These are phyloP conservation scores for Leishmania tarentolae DNA, from an alignment of 208 protist genomes.

Conservation along the genomic window DNA sequence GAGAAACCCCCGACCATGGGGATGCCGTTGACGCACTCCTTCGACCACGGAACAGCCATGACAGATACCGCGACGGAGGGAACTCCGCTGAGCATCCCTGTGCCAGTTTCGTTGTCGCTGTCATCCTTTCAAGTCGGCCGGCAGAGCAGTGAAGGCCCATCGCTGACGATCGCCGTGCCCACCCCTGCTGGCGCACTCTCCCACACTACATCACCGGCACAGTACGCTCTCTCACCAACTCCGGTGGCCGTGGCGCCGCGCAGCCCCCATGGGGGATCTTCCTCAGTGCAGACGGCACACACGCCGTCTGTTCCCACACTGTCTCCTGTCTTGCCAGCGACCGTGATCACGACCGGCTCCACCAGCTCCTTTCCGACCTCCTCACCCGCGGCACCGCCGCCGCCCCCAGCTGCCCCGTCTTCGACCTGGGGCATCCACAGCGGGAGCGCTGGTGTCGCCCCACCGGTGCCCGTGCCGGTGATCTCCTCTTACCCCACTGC, in stretches of 20 bases:
- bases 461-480: constrained; percentile 31
- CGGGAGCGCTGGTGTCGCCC: neutral
- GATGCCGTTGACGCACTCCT: constrained; percentile 15
- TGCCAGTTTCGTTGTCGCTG: constrained; percentile 25
- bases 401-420: neutral
- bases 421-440: neutral
- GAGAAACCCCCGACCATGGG: neutral
- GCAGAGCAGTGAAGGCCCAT: constrained; percentile 5
- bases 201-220: constrained; percentile 16
- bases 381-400: neutral
- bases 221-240: constrained; percentile 8
- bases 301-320: constrained; percentile 9
- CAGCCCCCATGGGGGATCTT: neutral
- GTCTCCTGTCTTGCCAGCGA: neutral
- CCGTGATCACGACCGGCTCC: neutral
- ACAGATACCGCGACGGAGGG: constrained; percentile 13
- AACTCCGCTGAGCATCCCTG: constrained; percentile 46
- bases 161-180: constrained; percentile 32
- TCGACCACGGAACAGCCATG: constrained; percentile 10
- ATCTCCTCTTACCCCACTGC: neutral
- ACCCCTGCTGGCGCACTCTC: constrained; percentile 32
- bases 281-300: neutral
- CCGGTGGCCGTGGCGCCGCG: neutral
- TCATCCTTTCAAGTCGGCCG: constrained; percentile 28
- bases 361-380: neutral